A percentile compares a stretch with the other conserved stretches of the same genome.
Evolutionary conservation across 2,329 filamentous ascomycete species (phyloP).

Genomic region (Cercospora janseana): DNA sequence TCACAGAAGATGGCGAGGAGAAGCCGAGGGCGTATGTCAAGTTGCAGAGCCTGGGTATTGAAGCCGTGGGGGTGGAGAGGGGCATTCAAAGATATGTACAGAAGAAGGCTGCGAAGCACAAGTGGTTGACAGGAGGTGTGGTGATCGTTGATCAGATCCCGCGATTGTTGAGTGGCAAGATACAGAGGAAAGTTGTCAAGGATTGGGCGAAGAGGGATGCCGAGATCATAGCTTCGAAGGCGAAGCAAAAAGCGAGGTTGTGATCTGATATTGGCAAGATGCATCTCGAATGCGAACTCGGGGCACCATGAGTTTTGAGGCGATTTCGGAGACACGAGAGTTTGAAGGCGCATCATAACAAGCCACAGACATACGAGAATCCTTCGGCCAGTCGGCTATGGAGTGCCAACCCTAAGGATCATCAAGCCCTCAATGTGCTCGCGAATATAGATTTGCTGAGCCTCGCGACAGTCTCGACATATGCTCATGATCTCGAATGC

Average conservation of each 20-base stretch:
- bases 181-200: slow-evolving; percentile 17
- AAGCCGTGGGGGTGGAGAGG: background rate
- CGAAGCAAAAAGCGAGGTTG: slow-evolving; percentile 4
- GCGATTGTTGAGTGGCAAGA: slow-evolving; percentile 14
- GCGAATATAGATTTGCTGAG: background rate
- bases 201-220: slow-evolving; percentile 17
- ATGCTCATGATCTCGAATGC: background rate
- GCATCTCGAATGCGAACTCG: too few species aligned
- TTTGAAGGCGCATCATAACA: background rate
- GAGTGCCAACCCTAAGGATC: too few species aligned
- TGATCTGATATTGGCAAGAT: too few species aligned
- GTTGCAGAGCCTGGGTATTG: slow-evolving; percentile 35
- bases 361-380: background rate
- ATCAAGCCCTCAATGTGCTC: background rate
- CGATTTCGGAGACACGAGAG: slow-evolving; percentile 1
- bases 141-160: slow-evolving; percentile 14
- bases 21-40: slow-evolving; percentile 54
- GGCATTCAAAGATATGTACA: slow-evolving; percentile 9
- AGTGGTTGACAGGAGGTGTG: slow-evolving; percentile 13
- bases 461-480: background rate
- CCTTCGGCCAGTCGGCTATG: background rate
- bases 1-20: slow-evolving; percentile 49
- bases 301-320: background rate
- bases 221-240: background rate
- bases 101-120: slow-evolving; percentile 15